These are phyloP conservation scores for Globisporangium polare DNA, from an alignment of 352 stramenopile species.

Conservation along the genomic window DNA sequence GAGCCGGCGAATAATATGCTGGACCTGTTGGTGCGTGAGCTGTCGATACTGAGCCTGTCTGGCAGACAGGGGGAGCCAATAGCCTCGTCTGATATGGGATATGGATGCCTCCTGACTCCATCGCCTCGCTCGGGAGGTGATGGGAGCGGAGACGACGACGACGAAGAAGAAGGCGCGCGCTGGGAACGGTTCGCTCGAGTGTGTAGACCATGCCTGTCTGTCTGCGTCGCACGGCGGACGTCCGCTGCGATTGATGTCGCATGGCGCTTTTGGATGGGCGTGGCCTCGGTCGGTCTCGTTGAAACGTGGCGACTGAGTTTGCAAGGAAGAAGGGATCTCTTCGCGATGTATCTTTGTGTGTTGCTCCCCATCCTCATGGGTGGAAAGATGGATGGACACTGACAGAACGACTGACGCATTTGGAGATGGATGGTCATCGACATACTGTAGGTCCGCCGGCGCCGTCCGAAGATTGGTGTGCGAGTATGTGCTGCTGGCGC, in stretches of 20 bases:
- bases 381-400: conserved; percentile 4
- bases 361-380: background rate
- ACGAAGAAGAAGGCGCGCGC: background rate
- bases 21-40: no score
- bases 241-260: background rate
- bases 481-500: conserved; percentile 18
- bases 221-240: background rate
- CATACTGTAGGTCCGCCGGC: conserved; percentile 6
- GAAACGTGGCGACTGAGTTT: background rate
- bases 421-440: background rate
- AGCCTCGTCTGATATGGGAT: no score
- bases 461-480: conserved; percentile 7
- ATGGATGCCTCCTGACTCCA: background rate
- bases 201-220: background rate
- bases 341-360: background rate
- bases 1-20: no score
- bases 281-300: background rate
- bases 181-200: conserved; percentile 3
- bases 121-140: background rate
- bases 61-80: no score
- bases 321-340: background rate
- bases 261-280: no score
- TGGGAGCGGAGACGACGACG: background rate
- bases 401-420: conserved; percentile 3
- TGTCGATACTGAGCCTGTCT: no score